Percentiles rank a stretch among this genome's conserved stretches.
These are phyloP conservation scores for Catenaria anguillulae DNA, from an alignment of 371 early-diverging fungal species.

Conservation along the genomic window DNA sequence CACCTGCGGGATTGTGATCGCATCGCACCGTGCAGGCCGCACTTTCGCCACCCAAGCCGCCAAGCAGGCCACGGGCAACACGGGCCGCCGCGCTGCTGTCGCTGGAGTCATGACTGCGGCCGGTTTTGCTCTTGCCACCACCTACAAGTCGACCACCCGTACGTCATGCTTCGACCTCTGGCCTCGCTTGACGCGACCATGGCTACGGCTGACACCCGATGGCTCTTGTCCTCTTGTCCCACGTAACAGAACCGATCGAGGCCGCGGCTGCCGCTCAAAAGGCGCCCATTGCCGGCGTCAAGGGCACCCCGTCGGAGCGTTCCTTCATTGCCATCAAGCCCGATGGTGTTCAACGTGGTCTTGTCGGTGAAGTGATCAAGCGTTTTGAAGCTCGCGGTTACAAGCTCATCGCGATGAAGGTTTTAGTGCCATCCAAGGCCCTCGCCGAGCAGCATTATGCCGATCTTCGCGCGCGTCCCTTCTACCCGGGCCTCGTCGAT, in stretches of 20 bases:
- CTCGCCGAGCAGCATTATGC: constrained; percentile 33
- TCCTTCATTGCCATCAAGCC: constrained; percentile 69
- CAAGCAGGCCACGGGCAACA: no score
- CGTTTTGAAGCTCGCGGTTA: constrained; percentile 84
- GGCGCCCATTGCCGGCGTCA: constrained; percentile 43
- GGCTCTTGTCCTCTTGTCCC: no score
- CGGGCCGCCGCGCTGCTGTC: no score
- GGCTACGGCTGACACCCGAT: no score
- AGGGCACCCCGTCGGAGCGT: constrained; percentile 54
- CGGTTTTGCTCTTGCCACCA: no score
- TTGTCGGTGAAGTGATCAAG: constrained; percentile 91
- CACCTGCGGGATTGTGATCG: no score
- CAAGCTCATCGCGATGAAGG: constrained; percentile 26
- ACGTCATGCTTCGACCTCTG: no score
- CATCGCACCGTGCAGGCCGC: no score
- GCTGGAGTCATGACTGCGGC: no score
- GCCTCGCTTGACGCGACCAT: no score
- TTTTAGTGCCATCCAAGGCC: neutral
- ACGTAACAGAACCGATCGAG: neutral
- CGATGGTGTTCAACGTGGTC: constrained; percentile 78
- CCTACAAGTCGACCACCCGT: no score
- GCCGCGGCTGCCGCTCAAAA: constrained; percentile 25
- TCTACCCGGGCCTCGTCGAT: constrained; percentile 30
- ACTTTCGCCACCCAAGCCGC: no score
- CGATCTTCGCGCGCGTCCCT: constrained; percentile 25